Evolutionary conservation across 1,284 basidiomycete genomes (phyloP).

Genomic region (Laetiporus sulphureus): DNA sequence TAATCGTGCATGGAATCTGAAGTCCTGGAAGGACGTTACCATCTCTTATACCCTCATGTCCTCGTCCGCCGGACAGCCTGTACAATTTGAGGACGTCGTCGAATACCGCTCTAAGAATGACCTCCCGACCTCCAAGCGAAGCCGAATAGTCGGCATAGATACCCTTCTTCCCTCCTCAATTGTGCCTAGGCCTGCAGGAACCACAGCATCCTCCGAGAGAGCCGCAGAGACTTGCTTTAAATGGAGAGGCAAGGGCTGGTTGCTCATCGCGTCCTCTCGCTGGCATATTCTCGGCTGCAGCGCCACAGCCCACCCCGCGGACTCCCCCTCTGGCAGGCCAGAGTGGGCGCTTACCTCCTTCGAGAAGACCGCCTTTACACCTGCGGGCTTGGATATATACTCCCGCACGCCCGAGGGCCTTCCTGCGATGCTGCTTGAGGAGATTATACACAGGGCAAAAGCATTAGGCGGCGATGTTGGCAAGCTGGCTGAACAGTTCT

Average conservation of each 20-base stretch:
- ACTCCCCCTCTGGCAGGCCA: not conserved
- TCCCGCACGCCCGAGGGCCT: constrained; percentile 25
- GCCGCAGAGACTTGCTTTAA: constrained; percentile 29
- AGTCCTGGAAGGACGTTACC: constrained; percentile 37
- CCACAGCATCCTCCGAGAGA: not conserved
- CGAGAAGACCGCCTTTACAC: constrained; percentile 45
- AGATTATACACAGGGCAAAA: constrained; percentile 12
- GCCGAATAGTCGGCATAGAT: constrained; percentile 32
- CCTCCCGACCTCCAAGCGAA: constrained; percentile 19
- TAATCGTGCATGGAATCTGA: not conserved
- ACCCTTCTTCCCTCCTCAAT: constrained; percentile 21
- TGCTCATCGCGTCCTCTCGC: constrained; percentile 35
- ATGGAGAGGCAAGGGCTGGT: constrained; percentile 39
- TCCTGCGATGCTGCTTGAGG: constrained; percentile 16
- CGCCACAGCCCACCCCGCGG: constrained; percentile 11
- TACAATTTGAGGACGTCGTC: constrained; percentile 34
- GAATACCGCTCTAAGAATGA: constrained; percentile 28
- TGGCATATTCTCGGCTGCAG: constrained; percentile 44
- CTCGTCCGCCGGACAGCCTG: constrained; percentile 11
- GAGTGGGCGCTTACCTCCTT: constrained; percentile 46
- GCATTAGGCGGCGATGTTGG: constrained; percentile 16
- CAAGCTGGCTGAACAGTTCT: constrained; percentile 14
- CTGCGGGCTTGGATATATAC: constrained; percentile 43
- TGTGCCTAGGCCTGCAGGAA: too few species aligned
- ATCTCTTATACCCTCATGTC: constrained; percentile 34